Conservation (phyloP, 148 eudicot genomes). For the Cornus florida region DNA sequence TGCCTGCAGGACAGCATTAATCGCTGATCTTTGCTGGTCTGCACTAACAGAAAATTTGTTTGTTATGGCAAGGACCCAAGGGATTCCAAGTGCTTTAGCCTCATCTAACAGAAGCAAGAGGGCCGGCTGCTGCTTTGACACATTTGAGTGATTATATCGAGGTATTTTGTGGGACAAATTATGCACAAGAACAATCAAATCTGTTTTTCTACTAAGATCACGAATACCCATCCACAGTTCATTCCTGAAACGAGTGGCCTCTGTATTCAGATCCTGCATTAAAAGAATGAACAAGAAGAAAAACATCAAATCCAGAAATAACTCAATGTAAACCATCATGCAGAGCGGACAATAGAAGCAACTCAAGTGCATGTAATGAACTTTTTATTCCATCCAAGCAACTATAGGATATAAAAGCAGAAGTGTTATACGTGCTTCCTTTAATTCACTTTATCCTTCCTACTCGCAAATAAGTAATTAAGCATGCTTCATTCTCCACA, state of each 20-base stretch:
- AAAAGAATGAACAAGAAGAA: slow-evolving; percentile 3
- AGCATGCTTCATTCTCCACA: background rate
- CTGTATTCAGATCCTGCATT: slow-evolving; percentile 76
- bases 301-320: background rate
- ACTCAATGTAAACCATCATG: background rate
- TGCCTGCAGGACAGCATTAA: slow-evolving; percentile 72
- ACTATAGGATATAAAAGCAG: background rate
- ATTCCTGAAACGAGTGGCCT: slow-evolving; percentile 79
- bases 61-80: slow-evolving; percentile 96
- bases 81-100: slow-evolving; percentile 94
- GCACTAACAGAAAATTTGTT: slow-evolving; percentile 92
- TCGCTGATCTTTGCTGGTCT: slow-evolving; percentile 78
- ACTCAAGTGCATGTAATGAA: background rate
- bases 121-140: slow-evolving; percentile 59
- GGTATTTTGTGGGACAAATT: slow-evolving; percentile 91
- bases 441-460: background rate
- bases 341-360: background rate
- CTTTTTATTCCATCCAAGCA: background rate
- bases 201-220: slow-evolving; percentile 81
- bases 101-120: slow-evolving; percentile 75
- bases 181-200: slow-evolving; percentile 89
- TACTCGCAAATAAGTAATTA: background rate
- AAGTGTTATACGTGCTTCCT: background rate
- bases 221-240: slow-evolving; percentile 94
- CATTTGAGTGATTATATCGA: slow-evolving; percentile 49